Conservation (phyloP, 768 basidiomycete species). For the Russula sp. region DNA sequence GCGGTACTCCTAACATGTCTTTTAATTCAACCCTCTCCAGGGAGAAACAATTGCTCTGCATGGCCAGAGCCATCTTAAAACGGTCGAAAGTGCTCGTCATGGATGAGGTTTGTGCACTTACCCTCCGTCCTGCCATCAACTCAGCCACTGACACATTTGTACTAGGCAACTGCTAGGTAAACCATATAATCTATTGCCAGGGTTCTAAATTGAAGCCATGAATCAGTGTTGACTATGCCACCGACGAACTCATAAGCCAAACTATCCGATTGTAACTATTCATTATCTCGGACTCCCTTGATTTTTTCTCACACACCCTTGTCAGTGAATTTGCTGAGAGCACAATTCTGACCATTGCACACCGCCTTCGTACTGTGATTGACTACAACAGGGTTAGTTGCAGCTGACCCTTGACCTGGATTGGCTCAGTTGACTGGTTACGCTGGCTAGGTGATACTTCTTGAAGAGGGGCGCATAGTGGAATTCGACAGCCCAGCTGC, state of each 20-base stretch:
- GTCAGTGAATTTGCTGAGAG: conserved; percentile 68
- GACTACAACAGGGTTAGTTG: conserved; percentile 70
- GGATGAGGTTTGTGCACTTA: conserved; percentile 53
- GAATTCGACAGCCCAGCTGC: conserved; percentile 64
- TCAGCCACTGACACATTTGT: not conserved
- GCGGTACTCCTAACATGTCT: not conserved
- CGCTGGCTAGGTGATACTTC: conserved; percentile 53
- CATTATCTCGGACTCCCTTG: not conserved
- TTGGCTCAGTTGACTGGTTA: not conserved
- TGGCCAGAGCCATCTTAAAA: conserved; percentile 81
- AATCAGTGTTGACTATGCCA: conserved; percentile 70
- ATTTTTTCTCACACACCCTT: not conserved
- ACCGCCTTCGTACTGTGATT: conserved; percentile 70
- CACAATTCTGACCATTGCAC: conserved; percentile 79
- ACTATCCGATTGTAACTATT: conserved; percentile 66
- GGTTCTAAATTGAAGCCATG: not conserved
- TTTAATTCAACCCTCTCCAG: conserved; percentile 27
- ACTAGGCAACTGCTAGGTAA: conserved; percentile 62
- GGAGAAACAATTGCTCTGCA: conserved; percentile 81
- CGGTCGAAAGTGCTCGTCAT: conserved; percentile 72
- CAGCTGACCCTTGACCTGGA: not conserved
- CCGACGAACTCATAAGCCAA: conserved; percentile 79
- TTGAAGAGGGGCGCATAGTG: conserved; percentile 70
- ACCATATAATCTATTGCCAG: not conserved
- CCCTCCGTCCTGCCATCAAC: not conserved